A percentile compares a stretch with the other conserved stretches of the same genome.
Evolutionary conservation across 2,329 filamentous ascomycete genomes (phyloP).

Genomic region (Ceratocystis colombiana): DNA sequence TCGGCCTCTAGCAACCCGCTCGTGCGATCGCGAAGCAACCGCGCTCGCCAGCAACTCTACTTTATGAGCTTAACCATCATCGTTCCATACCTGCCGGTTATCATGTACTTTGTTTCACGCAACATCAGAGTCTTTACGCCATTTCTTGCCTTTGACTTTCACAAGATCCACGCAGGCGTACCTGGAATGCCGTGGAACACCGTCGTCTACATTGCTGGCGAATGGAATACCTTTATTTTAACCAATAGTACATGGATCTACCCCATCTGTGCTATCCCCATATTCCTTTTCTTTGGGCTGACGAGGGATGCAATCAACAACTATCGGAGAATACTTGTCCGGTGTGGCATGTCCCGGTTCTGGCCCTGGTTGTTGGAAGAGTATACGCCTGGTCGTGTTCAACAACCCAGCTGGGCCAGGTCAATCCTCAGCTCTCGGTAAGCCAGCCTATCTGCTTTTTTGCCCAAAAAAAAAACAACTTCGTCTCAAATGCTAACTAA

Average conservation of each 20-base stretch:
- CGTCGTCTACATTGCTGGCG: slow-evolving; percentile 40
- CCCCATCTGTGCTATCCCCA: slow-evolving; percentile 39
- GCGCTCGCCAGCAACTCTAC: slow-evolving; percentile 45
- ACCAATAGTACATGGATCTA: slow-evolving; percentile 43
- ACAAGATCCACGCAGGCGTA: slow-evolving; percentile 35
- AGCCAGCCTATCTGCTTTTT: neutral
- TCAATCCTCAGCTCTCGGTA: slow-evolving; percentile 19
- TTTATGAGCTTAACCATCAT: slow-evolving; percentile 46
- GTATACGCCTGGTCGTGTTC: slow-evolving; percentile 33
- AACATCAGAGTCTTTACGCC: slow-evolving; percentile 35
- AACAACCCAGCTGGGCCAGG: slow-evolving; percentile 18
- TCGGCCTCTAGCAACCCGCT: slow-evolving; percentile 20
- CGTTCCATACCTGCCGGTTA: slow-evolving; percentile 42
- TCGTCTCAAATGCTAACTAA: neutral
- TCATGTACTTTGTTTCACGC: slow-evolving; percentile 34
- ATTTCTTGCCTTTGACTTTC: slow-evolving; percentile 36
- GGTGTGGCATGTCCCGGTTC: slow-evolving; percentile 36
- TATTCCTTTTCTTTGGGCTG: slow-evolving; percentile 47
- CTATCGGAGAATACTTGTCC: slow-evolving; percentile 37
- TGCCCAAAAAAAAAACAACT: too few species aligned
- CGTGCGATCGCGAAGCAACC: slow-evolving; percentile 30
- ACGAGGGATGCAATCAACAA: slow-evolving; percentile 44
- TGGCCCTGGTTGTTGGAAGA: slow-evolving; percentile 37
- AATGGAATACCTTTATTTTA: slow-evolving; percentile 33
- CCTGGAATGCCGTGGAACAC: slow-evolving; percentile 38